Evolutionary conservation across 768 basidiomycete species (phyloP).

Genomic region (Boletus vermiculosoides): DNA sequence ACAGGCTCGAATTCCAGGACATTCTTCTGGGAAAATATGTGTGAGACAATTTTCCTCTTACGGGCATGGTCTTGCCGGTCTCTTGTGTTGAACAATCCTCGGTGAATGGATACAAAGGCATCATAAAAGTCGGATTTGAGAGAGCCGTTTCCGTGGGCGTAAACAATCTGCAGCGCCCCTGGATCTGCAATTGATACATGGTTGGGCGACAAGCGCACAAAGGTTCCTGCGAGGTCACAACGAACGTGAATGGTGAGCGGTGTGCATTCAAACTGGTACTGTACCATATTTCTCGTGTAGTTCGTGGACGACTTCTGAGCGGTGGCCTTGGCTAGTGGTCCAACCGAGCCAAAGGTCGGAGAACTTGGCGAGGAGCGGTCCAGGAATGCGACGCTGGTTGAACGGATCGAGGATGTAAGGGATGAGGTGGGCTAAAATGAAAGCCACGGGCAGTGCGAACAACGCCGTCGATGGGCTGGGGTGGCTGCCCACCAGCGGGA

Average conservation of each 20-base stretch:
- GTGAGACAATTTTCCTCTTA: conserved; percentile 88
- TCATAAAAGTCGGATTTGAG: conserved; percentile 79
- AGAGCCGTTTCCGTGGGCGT: conserved; percentile 83
- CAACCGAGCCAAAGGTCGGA: conserved; percentile 73
- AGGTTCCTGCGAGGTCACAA: conserved; percentile 43
- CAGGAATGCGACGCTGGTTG: conserved; percentile 61
- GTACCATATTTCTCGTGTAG: conserved; percentile 73
- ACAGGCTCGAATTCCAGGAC: conserved; percentile 87
- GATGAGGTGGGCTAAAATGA: conserved; percentile 35
- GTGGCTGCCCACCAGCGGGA: not conserved
- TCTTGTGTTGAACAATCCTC: conserved; percentile 78
- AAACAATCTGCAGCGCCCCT: conserved; percentile 69
- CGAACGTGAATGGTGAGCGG: not conserved
- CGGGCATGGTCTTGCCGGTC: conserved; percentile 75
- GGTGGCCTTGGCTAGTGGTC: conserved; percentile 63
- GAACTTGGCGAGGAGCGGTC: conserved; percentile 69
- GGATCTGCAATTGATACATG: conserved; percentile 79
- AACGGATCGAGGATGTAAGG: conserved; percentile 58
- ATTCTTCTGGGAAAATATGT: conserved; percentile 81
- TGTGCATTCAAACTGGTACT: conserved; percentile 8
- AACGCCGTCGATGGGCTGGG: conserved; percentile 8
- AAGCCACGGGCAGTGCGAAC: conserved; percentile 13
- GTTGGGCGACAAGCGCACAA: conserved; percentile 73
- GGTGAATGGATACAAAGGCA: conserved; percentile 71
- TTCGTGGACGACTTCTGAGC: conserved; percentile 71